These are phyloP conservation scores for Septoria linicola DNA, from an alignment of 2,329 filamentous ascomycete species.

Conservation along the genomic window DNA sequence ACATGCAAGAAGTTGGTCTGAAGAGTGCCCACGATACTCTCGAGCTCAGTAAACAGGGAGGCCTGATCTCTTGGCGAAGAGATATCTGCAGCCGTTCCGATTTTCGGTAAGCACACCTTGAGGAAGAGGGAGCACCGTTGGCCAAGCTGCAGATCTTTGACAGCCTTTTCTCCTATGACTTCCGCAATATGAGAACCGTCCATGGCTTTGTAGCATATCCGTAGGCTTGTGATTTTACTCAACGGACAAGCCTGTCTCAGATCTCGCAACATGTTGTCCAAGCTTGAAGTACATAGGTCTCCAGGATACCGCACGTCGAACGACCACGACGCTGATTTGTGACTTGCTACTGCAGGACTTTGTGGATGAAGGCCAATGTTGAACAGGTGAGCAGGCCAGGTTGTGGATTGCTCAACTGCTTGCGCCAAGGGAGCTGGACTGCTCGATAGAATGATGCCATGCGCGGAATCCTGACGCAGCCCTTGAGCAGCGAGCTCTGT, in stretches of 20 bases:
- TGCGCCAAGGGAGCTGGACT: slow-evolving; percentile 19
- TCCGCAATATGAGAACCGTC: slow-evolving; percentile 30
- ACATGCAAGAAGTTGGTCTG: slow-evolving; percentile 35
- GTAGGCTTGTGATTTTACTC: slow-evolving; percentile 31
- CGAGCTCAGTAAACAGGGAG: slow-evolving; percentile 35
- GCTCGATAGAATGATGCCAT: slow-evolving; percentile 21
- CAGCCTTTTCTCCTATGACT: slow-evolving; percentile 33
- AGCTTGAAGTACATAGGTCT: slow-evolving; percentile 13
- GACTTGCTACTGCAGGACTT: neutral
- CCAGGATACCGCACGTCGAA: slow-evolving; percentile 12
- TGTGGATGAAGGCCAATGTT: slow-evolving; percentile 19
- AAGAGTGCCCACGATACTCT: slow-evolving; percentile 37
- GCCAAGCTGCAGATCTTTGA: slow-evolving; percentile 29
- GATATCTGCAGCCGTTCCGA: slow-evolving; percentile 11
- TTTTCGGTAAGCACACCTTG: slow-evolving; percentile 30
- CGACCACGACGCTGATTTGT: slow-evolving; percentile 11
- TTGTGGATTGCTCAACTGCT: slow-evolving; percentile 9
- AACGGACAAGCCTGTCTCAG: slow-evolving; percentile 18
- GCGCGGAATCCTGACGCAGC: slow-evolving; percentile 6
- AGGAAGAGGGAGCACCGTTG: slow-evolving; percentile 33
- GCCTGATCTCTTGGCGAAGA: slow-evolving; percentile 24
- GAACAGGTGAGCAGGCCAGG: slow-evolving; percentile 23
- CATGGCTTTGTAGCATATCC: slow-evolving; percentile 35
- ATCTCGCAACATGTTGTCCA: slow-evolving; percentile 21
- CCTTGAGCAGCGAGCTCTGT: slow-evolving; percentile 9